A percentile compares a stretch with the other conserved stretches of the same genome.
phyloP scores from a whole-genome alignment of 768 basidiomycete genomes.

The Naematelia aurantialba region DNA sequence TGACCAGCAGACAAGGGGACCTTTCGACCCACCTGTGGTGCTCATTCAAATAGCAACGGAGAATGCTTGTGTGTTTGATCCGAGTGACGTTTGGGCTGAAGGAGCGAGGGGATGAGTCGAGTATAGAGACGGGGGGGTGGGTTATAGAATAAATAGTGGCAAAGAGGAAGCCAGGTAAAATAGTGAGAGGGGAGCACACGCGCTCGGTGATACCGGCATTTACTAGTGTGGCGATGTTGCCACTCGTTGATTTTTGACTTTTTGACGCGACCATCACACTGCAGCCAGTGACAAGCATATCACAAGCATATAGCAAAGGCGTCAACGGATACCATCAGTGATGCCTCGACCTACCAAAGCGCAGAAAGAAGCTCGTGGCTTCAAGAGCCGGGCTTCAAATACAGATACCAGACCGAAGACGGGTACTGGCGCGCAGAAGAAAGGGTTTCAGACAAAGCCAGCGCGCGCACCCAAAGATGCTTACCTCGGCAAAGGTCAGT shows the following conservation, averaged over 20 bases:
- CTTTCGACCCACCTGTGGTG: constrained; percentile 45
- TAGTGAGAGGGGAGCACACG: not conserved
- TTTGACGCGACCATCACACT: too few species aligned
- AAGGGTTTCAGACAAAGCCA: constrained; percentile 50
- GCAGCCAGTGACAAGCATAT: too few species aligned
- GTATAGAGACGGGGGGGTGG: not conserved
- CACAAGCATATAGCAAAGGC: too few species aligned
- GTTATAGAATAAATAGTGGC: not conserved
- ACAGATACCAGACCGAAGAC: not conserved
- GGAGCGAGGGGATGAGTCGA: not conserved
- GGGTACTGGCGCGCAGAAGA: constrained; percentile 7
- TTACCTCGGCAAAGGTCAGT: constrained; percentile 51
- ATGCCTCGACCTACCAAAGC: not conserved
- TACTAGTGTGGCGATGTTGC: not conserved
- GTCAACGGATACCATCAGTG: too few species aligned
- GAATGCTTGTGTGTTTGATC: not conserved
- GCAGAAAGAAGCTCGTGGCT: not conserved
- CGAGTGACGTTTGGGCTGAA: not conserved
- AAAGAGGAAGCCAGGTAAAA: too few species aligned
- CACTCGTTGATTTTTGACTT: not conserved
- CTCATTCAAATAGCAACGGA: constrained; percentile 41
- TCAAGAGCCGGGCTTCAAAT: not conserved
- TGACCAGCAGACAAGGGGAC: not conserved
- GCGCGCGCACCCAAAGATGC: constrained; percentile 48
- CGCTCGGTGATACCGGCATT: not conserved